Base-by-base conservation (phyloP, 2,329 filamentous ascomycete species). In the Arachnomyces sp. region DNA sequence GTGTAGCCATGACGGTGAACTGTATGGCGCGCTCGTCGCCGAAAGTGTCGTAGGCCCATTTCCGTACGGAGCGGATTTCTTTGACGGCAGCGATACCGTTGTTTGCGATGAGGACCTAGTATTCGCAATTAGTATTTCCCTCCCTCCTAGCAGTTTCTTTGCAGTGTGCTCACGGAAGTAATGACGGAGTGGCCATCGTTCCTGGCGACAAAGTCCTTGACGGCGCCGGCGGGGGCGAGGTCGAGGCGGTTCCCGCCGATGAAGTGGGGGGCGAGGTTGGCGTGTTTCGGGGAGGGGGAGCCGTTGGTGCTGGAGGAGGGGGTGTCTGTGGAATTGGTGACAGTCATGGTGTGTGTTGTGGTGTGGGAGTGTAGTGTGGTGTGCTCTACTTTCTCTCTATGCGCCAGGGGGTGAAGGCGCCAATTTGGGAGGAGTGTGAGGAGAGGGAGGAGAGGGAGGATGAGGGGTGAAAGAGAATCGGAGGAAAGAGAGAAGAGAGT, bases 31-130 rank as follows among this genome's bases (percentile, higher is more conserved):
- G 80, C 74, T 98, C 92, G 69, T 98, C 89, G 70, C 92, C 90
- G 63, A 98, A 98, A 6, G 86, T 94, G 71, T 98, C 92, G 80
- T 98, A 98, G 46, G 92, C 92, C 92, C 92, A 98, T 89, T 96
- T 98, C 67, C 92, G 84, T 60, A 98, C 90, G 44, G 90, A 96
- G 66, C 92, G 82, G 63, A 98, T 98, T 70, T 98, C 92, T 71
- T 98, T 98, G 66, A 98, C 92, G 61, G 92, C 92, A 38, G 92
- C 92, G 66, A 98, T 98, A 76, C 92, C 92, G 72, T 98, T 98
- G 75, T 98, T 98, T 64, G 92, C 92, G 67, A 98, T 98, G 50
- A 98, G 77, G 40, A 96, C 88, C 90, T 96, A 58, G 20, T 25
- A 25, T 25, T 25, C 5, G 20, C 20, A 25, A 25, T 5, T 5